Evolutionary conservation across 441 rosid genomes (phyloP).

Genomic region (Eutrema salsugineum): DNA sequence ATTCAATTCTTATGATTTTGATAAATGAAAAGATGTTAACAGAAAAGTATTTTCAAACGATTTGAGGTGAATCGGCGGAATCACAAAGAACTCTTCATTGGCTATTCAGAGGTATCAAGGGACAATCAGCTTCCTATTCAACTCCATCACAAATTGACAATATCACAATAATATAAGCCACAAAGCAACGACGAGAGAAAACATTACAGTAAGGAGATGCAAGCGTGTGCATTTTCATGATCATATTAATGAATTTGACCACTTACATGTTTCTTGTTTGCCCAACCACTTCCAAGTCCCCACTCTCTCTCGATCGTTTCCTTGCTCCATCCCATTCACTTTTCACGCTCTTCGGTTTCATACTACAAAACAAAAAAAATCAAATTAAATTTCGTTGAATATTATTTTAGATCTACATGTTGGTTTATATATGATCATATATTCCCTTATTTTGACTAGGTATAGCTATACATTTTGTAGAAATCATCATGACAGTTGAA

Average conservation of each 20-base stretch:
- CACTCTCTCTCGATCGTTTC: constrained; percentile 19
- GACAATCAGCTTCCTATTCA: not conserved
- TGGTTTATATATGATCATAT: not conserved
- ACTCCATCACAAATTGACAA: not conserved
- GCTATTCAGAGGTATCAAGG: not conserved
- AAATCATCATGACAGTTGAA: not conserved
- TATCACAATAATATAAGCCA: not conserved
- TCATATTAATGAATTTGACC: constrained; percentile 10
- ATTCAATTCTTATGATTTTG: not conserved
- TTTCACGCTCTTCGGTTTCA: not conserved
- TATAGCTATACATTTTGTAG: not conserved
- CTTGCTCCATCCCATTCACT: constrained; percentile 16
- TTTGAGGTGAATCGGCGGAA: not conserved
- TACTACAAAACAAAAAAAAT: not conserved
- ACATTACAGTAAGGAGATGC: constrained; percentile 21
- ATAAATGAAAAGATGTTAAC: not conserved
- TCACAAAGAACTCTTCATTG: not conserved
- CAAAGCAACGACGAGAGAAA: not conserved
- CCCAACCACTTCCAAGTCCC: constrained; percentile 28
- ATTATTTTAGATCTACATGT: not conserved
- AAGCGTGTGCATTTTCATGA: constrained; percentile 27
- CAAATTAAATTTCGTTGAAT: not conserved
- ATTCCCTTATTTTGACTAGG: not conserved
- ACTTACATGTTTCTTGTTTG: constrained; percentile 28
- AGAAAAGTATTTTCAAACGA: not conserved